phyloP scores from a whole-genome alignment of 331 rosid species.

The Erythrophleum ivorense region DNA sequence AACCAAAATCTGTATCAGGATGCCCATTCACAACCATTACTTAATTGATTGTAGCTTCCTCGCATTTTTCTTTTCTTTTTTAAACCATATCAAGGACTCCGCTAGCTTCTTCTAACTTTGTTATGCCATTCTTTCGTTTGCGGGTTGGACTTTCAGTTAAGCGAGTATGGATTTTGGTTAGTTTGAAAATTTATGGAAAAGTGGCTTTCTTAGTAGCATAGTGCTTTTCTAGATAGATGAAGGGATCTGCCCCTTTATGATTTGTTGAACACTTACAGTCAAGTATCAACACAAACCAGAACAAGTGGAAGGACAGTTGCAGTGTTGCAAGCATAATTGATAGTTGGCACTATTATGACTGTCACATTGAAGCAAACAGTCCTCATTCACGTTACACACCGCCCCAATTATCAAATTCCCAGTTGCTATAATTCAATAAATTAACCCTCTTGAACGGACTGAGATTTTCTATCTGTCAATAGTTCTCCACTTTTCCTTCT shows the following conservation, averaged over 20 bases:
- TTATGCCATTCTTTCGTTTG: background rate
- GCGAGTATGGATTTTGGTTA: slow-evolving; percentile 19
- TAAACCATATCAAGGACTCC: too few relatives aligned
- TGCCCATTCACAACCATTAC: slow-evolving; percentile 54
- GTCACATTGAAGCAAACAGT: slow-evolving; percentile 8
- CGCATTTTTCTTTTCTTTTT: background rate
- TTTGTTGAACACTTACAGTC: slow-evolving; percentile 32
- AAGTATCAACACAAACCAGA: slow-evolving; percentile 37
- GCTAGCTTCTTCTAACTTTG: too few relatives aligned
- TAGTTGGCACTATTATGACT: slow-evolving; percentile 35
- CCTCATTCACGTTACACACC: slow-evolving; percentile 26
- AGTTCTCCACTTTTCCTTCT: background rate
- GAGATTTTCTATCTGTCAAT: background rate
- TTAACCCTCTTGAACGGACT: background rate
- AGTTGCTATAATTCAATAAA: slow-evolving; percentile 36
- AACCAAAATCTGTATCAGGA: slow-evolving; percentile 32
- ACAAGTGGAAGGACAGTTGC: slow-evolving; percentile 37
- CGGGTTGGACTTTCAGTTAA: background rate
- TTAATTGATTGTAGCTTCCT: slow-evolving; percentile 19
- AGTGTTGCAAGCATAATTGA: slow-evolving; percentile 37
- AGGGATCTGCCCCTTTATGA: slow-evolving; percentile 14
- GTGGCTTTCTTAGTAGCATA: background rate
- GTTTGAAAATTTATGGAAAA: slow-evolving; percentile 28
- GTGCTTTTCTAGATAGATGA: slow-evolving; percentile 34
- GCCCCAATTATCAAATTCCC: slow-evolving; percentile 25